Conservation (phyloP, 2,329 filamentous ascomycete species). For the Pseudogymnoascus sp. region DNA sequence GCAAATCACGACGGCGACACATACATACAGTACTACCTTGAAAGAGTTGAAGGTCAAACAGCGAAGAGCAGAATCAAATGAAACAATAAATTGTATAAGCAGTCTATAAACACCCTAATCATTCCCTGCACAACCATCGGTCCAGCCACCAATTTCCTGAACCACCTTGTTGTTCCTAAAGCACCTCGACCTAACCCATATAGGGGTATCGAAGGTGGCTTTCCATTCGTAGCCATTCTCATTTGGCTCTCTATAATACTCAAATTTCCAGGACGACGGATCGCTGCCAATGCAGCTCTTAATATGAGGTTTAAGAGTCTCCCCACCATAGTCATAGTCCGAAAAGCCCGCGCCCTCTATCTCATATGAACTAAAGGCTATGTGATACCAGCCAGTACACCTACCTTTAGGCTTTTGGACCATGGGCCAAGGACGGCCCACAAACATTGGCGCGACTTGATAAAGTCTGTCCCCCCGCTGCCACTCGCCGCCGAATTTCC, state of each 20-base stretch:
- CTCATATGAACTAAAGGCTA: too few species aligned
- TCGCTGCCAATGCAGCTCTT: not conserved
- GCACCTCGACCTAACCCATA: constrained; percentile 19
- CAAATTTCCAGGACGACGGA: not conserved
- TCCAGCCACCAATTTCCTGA: not conserved
- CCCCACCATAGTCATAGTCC: not conserved
- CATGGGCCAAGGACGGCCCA: too few species aligned
- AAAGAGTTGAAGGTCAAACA: too few species aligned
- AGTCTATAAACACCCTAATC: not conserved
- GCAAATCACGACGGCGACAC: too few species aligned
- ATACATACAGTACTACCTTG: too few species aligned
- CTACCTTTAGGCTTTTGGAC: too few species aligned
- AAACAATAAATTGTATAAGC: too few species aligned
- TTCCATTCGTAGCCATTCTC: constrained; percentile 22
- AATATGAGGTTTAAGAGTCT: not conserved
- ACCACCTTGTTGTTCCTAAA: constrained; percentile 22
- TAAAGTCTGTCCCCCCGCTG: too few species aligned
- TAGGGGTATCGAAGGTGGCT: constrained; percentile 20
- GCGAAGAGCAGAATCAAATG: too few species aligned
- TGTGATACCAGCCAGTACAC: too few species aligned
- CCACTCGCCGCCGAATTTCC: constrained; percentile 23
- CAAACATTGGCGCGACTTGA: too few species aligned
- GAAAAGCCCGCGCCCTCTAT: too few species aligned
- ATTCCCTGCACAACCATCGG: not conserved
- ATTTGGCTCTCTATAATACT: constrained; percentile 18